Conservation (phyloP, 345 rosid species). For the Trapa incisa region DNA sequence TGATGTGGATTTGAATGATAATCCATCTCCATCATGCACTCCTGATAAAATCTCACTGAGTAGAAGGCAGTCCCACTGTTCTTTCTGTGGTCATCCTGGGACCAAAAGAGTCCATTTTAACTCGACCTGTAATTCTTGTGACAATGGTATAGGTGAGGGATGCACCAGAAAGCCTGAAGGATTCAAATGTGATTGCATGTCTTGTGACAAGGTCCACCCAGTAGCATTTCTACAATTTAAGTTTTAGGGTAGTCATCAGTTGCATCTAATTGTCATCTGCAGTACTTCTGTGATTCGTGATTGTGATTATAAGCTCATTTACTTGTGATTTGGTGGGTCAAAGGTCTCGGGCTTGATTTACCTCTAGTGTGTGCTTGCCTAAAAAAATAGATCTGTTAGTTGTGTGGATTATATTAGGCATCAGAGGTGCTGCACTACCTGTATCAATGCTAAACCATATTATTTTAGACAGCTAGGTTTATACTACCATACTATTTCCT, state of each 20-base stretch:
- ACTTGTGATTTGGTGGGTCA: too few relatives aligned
- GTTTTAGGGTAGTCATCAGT: neutral
- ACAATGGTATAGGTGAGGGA: constrained; percentile 21
- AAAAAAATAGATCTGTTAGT: too few relatives aligned
- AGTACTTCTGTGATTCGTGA: neutral
- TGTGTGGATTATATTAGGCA: too few relatives aligned
- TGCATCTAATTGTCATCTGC: neutral
- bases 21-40: constrained; percentile 14
- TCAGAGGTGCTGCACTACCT: too few relatives aligned
- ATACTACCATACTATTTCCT: too few relatives aligned
- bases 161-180: constrained; percentile 49
- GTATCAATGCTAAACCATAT: too few relatives aligned
- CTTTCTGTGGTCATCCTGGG: constrained; percentile 88
- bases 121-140: constrained; percentile 54
- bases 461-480: too few relatives aligned
- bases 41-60: constrained; percentile 23
- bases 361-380: too few relatives aligned
- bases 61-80: constrained; percentile 55
- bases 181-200: constrained; percentile 56
- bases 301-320: too few relatives aligned
- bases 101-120: constrained; percentile 51
- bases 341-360: too few relatives aligned
- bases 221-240: neutral
- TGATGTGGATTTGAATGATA: constrained; percentile 17
- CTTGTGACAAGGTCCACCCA: constrained; percentile 39